Conservation (phyloP, 1,139 yeast species). For the Blastobotrys malaysiensis region DNA sequence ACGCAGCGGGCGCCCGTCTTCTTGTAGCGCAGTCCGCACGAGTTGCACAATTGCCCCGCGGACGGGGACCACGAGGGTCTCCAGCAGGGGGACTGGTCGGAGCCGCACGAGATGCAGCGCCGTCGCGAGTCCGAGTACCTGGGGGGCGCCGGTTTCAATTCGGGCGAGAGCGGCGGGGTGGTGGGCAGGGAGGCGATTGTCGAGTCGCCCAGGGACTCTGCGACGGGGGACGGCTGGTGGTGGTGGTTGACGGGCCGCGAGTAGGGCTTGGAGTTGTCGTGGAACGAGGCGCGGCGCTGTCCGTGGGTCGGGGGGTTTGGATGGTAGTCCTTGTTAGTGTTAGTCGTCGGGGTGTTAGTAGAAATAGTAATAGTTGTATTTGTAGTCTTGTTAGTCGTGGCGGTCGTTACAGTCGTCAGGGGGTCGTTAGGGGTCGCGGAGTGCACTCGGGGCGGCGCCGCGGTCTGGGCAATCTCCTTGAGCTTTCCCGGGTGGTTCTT, state of each 20-base stretch:
- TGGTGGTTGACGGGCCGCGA: conserved; percentile 11
- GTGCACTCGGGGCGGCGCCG: conserved; percentile 14
- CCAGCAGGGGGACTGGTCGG: conserved; percentile 96
- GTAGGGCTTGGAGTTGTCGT: conserved; percentile 4
- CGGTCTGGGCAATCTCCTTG: conserved; percentile 20
- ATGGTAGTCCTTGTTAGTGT: conserved; percentile 2
- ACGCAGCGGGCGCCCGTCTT: conserved; percentile 90
- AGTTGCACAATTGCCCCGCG: conserved; percentile 91
- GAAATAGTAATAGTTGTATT: too few species aligned
- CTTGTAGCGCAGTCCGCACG: conserved; percentile 91
- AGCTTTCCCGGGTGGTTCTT: conserved; percentile 24
- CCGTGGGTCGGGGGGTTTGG: neutral
- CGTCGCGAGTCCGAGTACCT: conserved; percentile 15
- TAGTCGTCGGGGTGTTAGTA: neutral
- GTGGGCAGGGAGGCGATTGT: conserved; percentile 6
- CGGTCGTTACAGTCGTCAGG: conserved; percentile 9
- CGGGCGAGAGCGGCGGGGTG: conserved; percentile 7
- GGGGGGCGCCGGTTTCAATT: neutral
- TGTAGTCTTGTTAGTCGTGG: conserved; percentile 1
- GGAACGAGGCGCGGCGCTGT: neutral
- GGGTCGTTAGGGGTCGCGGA: conserved; percentile 7
- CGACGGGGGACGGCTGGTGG: conserved; percentile 5
- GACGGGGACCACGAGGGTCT: conserved; percentile 90
- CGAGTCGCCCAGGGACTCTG: neutral
- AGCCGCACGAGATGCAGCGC: conserved; percentile 82